phyloP scores from a whole-genome alignment of 2,329 filamentous ascomycete genomes.

The Ploettnerulaceae sp. region DNA sequence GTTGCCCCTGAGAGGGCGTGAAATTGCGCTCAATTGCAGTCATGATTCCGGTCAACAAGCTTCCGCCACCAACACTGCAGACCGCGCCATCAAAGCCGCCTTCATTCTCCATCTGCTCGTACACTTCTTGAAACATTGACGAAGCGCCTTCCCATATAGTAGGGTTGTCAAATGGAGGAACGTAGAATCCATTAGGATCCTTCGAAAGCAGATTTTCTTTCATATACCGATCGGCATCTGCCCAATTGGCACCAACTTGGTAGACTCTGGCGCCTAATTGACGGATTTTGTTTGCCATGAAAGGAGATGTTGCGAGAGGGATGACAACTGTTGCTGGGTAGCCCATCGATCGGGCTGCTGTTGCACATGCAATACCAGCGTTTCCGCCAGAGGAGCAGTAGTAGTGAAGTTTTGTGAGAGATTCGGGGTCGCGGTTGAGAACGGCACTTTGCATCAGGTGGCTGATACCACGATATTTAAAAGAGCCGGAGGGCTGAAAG shows the following conservation, averaged over 20 bases:
- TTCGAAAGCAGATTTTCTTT: slow-evolving; percentile 50
- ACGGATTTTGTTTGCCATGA: slow-evolving; percentile 68
- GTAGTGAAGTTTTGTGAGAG: slow-evolving; percentile 24
- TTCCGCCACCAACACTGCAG: slow-evolving; percentile 77
- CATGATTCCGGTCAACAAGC: slow-evolving; percentile 71
- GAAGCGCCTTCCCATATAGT: slow-evolving; percentile 63
- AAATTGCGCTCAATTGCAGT: slow-evolving; percentile 23
- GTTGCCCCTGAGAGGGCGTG: slow-evolving; percentile 7
- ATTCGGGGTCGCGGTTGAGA: background rate
- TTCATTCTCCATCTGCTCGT: slow-evolving; percentile 25
- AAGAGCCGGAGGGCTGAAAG: slow-evolving; percentile 76
- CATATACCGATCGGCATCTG: slow-evolving; percentile 64
- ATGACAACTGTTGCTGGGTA: slow-evolving; percentile 72
- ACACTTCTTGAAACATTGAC: slow-evolving; percentile 47
- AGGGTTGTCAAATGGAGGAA: slow-evolving; percentile 65
- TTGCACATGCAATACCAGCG: slow-evolving; percentile 76
- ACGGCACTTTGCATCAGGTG: slow-evolving; percentile 57
- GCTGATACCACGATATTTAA: slow-evolving; percentile 76
- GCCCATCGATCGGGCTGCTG: slow-evolving; percentile 59
- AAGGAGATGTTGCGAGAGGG: slow-evolving; percentile 56
- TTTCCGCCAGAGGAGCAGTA: slow-evolving; percentile 80
- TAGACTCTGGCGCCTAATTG: slow-evolving; percentile 66
- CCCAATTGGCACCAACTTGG: slow-evolving; percentile 62
- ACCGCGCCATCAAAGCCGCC: slow-evolving; percentile 61
- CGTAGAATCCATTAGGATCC: slow-evolving; percentile 52